Evolutionary conservation across 2,329 filamentous ascomycete genomes (phyloP), one percentile per base, ranked within the genome.

Genomic region (Pestalotiopsis sp.): DNA sequence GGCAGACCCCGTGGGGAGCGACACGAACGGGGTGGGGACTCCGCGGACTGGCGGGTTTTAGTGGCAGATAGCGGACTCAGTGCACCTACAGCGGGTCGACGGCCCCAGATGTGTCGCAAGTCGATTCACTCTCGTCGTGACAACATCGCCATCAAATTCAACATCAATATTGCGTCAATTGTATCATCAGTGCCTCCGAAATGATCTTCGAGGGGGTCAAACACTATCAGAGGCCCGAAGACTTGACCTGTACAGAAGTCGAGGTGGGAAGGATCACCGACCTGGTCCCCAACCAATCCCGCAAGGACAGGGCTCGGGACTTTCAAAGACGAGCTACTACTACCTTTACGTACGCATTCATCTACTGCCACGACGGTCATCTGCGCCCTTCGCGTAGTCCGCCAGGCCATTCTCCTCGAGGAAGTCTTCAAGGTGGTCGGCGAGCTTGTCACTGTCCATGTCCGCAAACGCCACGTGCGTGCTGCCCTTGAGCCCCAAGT

Each of bases 381-480:
- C 40, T 17, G 40, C 4, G 4, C 40, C 40, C 13, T 17, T 6
- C 20, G 44, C 44, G 5, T 58, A 58, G 10, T 22, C 24, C 11
- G 22, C 24, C 22, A 58, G 22, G 17, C 24, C 26, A 22, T 58
- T 58, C 26, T 58, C 14, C 6, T 35, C 48, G 40, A 77, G 64
- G 38, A 73, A 74, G 4, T 73, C 61, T 24, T 76, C 73, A 14
- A 77, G 64, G 14, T 75, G 69, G 3, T 60, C 74, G 2, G 72
- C 73, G 11, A 77, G 72, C 35, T 76, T 71, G 2, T 72, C 71
- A 60, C 76, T 77, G 30, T 76, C 72, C 73, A 77, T 72, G 44
- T 77, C 75, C 22, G 71, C 70, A 52, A 77, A 76, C 1, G 75
- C 72, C 52, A 70, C 73, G 44, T 76, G 74, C 2, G 73, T 76